Base-by-base conservation (phyloP, 495 filamentous ascomycete genomes). In the Trichoderma asperelloides region DNA sequence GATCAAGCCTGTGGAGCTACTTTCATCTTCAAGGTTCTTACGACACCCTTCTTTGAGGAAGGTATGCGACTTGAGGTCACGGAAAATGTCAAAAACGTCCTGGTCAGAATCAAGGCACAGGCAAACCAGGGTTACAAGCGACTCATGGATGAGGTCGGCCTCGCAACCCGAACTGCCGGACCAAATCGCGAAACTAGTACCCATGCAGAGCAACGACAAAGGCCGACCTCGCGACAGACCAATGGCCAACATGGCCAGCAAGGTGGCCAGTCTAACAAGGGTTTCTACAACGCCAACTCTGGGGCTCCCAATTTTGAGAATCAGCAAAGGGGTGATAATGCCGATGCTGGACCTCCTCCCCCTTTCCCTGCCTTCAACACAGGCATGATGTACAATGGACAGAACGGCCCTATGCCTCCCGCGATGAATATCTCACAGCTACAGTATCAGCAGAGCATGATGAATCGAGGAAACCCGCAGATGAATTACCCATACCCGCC, bases 1-100 rank as follows among this genome's bases (percentile, higher is more conserved):
- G 95, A 98, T 73, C 91, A 95, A 73, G 86, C 88, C 45, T 98
- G 93, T 69, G 95, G 95, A 66, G 93, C 96, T 0, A 98, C 93
- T 3, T 78, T 98, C 68, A 97, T 97, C 74, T 98, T 97, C 85
- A 98, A 98, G 82, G 92, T 98, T 41, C 81, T 98, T 45, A 97
- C 95, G 4, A 98, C 95, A 13, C 95, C 96, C 1, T 98, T 96
- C 87, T 94, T 97, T 69, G 96, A 98, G 69, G 96, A 98, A 73
- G 88, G 82, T 21, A 91, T 96, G 78, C 88, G 95, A 41, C 81
- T 84, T 37, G 90, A 96, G 69, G 92, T 97, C 49, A 86, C 95
- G 1, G 91, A 96, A 76, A 96, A 92, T 65, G 91, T 98, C 39
- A 90, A 93, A 68, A 90, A 88, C 75, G 93, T 97, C 65, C 83